These are phyloP conservation scores for Leishmania major DNA, from an alignment of 208 protist genomes.

Conservation along the genomic window DNA sequence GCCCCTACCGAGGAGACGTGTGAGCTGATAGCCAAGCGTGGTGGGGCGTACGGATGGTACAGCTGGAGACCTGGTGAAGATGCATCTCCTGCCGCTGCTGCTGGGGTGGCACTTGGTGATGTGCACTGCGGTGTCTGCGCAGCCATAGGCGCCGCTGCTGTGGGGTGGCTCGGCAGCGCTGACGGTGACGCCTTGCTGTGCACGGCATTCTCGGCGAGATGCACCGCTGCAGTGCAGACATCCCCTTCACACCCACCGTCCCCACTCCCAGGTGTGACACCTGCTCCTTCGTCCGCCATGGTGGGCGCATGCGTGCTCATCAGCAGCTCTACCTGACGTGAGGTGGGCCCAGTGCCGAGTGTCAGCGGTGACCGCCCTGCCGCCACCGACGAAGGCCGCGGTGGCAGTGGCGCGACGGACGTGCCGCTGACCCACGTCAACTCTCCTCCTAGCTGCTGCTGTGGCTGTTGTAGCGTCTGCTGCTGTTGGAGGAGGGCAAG, in stretches of 20 bases:
- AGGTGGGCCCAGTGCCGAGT: neutral
- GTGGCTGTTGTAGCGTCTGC: conserved; percentile 10
- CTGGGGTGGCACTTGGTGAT: neutral
- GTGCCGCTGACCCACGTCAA: neutral
- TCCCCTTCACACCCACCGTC: neutral
- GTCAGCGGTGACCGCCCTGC: neutral
- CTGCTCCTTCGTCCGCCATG: neutral
- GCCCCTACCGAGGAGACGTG: neutral
- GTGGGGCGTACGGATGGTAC: conserved; percentile 3
- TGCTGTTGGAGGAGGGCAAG: conserved; percentile 36
- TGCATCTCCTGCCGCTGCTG: neutral
- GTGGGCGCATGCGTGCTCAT: neutral
- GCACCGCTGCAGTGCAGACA: neutral
- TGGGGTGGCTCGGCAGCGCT: neutral
- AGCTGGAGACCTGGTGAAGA: neutral
- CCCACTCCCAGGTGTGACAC: neutral
- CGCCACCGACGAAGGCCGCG: neutral
- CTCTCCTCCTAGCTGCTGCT: neutral
- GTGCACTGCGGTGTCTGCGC: neutral
- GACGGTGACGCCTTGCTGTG: neutral
- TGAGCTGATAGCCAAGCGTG: neutral
- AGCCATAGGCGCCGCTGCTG: neutral
- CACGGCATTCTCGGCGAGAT: neutral
- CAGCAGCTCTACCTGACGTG: neutral
- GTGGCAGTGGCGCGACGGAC: conserved; percentile 4